These are phyloP conservation scores for Rauvolfia tetraphylla DNA, from an alignment of 257 asterid genomes.

Conservation along the genomic window DNA sequence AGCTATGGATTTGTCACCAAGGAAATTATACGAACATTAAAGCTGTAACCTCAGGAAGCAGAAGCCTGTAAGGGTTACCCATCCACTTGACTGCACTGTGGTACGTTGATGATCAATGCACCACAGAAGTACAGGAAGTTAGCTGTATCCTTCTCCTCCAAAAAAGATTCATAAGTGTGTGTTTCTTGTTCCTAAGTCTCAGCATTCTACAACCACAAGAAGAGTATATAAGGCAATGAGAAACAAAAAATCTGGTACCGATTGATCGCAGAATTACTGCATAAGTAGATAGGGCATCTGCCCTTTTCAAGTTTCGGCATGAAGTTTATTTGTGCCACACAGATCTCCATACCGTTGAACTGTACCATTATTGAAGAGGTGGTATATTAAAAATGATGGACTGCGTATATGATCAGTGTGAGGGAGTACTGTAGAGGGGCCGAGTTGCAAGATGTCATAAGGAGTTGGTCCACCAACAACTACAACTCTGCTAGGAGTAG, in stretches of 20 bases:
- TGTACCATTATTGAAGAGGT: conserved; percentile 23
- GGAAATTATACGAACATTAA: neutral
- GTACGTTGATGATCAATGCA: neutral
- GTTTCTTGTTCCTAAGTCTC: neutral
- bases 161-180: too few species aligned
- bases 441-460: conserved; percentile 11
- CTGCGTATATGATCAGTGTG: neutral
- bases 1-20: neutral
- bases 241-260: neutral
- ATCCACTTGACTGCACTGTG: conserved; percentile 1
- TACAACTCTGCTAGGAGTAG: neutral
- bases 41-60: conserved; percentile 1
- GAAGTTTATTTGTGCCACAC: conserved; percentile 6
- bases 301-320: neutral
- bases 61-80: neutral
- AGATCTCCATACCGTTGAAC: conserved; percentile 3
- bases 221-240: neutral
- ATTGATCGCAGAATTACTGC: neutral
- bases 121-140: neutral
- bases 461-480: conserved; percentile 26
- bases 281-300: too few species aligned
- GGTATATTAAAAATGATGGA: conserved; percentile 2
- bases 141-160: neutral
- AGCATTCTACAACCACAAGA: neutral
- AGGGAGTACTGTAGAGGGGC: conserved; percentile 18